These are phyloP conservation scores for Chaetomium fimeti DNA, from an alignment of 495 filamentous ascomycete species.

Conservation along the genomic window DNA sequence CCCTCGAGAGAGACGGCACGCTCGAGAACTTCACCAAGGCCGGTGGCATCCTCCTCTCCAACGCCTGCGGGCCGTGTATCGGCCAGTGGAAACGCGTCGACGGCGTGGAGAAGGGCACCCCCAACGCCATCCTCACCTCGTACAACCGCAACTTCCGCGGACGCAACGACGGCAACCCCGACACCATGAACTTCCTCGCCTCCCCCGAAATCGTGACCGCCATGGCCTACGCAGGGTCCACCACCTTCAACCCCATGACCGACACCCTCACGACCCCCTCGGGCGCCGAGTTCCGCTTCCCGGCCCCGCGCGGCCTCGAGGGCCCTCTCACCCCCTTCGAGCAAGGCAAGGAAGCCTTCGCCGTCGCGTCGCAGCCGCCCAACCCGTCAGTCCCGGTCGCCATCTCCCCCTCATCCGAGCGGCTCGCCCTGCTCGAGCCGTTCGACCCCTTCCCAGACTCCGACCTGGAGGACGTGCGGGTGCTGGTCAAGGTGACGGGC, in stretches of 20 bases:
- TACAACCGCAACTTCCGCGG: constrained; percentile 99
- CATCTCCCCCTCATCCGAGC: constrained; percentile 80
- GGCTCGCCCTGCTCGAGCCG: constrained; percentile 86
- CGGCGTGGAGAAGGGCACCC: constrained; percentile 71
- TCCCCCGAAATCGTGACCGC: constrained; percentile 95
- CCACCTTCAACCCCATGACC: constrained; percentile 94
- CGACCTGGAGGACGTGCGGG: constrained; percentile 70
- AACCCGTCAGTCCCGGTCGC: constrained; percentile 63
- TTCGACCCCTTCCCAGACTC: constrained; percentile 78
- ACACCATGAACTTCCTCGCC: constrained; percentile 98
- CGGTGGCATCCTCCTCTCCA: constrained; percentile 86
- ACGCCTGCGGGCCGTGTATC: constrained; percentile 94
- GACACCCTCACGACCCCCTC: constrained; percentile 79
- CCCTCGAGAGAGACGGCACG: constrained; percentile 80
- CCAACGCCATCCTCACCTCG: constrained; percentile 94
- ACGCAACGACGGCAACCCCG: constrained; percentile 92
- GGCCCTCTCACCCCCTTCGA: constrained; percentile 79
- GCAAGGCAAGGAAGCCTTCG: constrained; percentile 69
- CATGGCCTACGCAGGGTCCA: constrained; percentile 86
- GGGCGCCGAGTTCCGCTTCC: constrained; percentile 81
- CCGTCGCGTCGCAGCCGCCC: constrained; percentile 67
- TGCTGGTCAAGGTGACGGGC: constrained; percentile 92
- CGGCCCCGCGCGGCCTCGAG: constrained; percentile 72
- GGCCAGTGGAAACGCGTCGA: constrained; percentile 96
- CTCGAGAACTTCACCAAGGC: constrained; percentile 82